A percentile compares a stretch with the other conserved stretches of the same genome.
Evolutionary conservation across 176 grass and related monocot genomes (phyloP).

Genomic region (Hyparrhenia diplandra): DNA sequence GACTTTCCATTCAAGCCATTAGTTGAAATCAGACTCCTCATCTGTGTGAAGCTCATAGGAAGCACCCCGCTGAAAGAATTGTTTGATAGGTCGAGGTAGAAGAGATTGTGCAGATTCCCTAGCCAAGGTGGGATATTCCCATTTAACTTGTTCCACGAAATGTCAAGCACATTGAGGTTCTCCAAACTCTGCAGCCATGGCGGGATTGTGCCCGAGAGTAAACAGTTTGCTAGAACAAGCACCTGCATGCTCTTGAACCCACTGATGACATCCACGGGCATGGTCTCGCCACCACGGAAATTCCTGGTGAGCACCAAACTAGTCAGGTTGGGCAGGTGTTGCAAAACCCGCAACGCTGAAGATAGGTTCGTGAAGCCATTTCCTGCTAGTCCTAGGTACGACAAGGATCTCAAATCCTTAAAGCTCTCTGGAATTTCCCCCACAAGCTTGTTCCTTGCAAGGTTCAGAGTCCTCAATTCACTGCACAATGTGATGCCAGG

Average conservation of each 20-base stretch:
- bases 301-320: conserved; percentile 48
- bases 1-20: not conserved
- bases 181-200: conserved; percentile 40
- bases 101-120: conserved; percentile 44
- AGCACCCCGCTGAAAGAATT: conserved; percentile 58
- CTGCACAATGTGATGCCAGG: not conserved
- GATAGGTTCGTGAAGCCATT: conserved; percentile 53
- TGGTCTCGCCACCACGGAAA: conserved; percentile 34
- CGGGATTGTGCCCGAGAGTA: conserved; percentile 33
- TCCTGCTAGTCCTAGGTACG: conserved; percentile 7
- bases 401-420: conserved; percentile 43
- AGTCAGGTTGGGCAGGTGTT: conserved; percentile 41
- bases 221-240: conserved; percentile 41
- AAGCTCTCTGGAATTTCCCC: conserved; percentile 52
- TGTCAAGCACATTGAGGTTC: conserved; percentile 44
- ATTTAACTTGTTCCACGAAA: conserved; percentile 64
- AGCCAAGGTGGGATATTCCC: conserved; percentile 53
- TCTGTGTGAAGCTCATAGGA: conserved; percentile 41
- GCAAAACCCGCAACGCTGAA: conserved; percentile 43
- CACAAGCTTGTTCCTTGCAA: conserved; percentile 43
- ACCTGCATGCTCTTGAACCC: conserved; percentile 54
- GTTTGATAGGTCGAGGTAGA: conserved; percentile 65
- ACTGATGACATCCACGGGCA: conserved; percentile 28
- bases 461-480: conserved; percentile 39
- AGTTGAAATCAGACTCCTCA: conserved; percentile 31